These are phyloP conservation scores for Galerina marginata DNA, from an alignment of 768 basidiomycete species.

Conservation along the genomic window DNA sequence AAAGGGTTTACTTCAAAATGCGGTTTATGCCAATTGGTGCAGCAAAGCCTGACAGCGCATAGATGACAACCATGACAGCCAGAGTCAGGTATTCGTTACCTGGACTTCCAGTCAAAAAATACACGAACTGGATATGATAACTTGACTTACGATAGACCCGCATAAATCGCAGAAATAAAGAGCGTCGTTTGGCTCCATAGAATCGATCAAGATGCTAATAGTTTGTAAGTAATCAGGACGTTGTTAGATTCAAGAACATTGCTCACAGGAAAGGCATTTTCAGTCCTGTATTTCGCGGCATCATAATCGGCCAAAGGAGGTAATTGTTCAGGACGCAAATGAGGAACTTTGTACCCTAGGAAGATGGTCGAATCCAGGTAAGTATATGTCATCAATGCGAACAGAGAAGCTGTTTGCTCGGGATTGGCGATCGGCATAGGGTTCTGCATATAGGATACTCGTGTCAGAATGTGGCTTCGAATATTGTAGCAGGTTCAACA, in stretches of 20 bases:
- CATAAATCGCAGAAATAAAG: slow-evolving; percentile 52
- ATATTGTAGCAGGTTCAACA: background rate
- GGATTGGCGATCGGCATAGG: slow-evolving; percentile 36
- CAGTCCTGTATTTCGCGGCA: slow-evolving; percentile 25
- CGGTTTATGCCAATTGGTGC: slow-evolving; percentile 15
- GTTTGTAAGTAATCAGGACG: background rate
- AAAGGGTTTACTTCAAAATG: slow-evolving; percentile 3
- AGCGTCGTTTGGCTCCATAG: slow-evolving; percentile 41
- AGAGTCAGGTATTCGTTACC: slow-evolving; percentile 29
- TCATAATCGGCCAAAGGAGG: slow-evolving; percentile 69
- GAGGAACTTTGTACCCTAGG: slow-evolving; percentile 44
- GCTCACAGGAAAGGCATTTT: slow-evolving; percentile 14
- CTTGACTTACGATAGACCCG: slow-evolving; percentile 33
- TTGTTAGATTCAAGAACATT: slow-evolving; percentile 32
- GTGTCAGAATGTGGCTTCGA: background rate
- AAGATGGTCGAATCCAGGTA: slow-evolving; percentile 59
- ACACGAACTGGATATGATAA: background rate
- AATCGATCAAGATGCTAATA: slow-evolving; percentile 42
- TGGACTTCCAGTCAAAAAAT: background rate
- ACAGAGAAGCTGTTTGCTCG: slow-evolving; percentile 53
- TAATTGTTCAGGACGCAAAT: slow-evolving; percentile 52
- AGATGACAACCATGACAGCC: background rate
- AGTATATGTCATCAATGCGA: slow-evolving; percentile 47
- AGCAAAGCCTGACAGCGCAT: slow-evolving; percentile 7
- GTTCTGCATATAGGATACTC: slow-evolving; percentile 26